A percentile compares a stretch with the other conserved stretches of the same genome.
Conservation (phyloP, 768 basidiomycete genomes). For the Hydnomerulius pinastri region DNA sequence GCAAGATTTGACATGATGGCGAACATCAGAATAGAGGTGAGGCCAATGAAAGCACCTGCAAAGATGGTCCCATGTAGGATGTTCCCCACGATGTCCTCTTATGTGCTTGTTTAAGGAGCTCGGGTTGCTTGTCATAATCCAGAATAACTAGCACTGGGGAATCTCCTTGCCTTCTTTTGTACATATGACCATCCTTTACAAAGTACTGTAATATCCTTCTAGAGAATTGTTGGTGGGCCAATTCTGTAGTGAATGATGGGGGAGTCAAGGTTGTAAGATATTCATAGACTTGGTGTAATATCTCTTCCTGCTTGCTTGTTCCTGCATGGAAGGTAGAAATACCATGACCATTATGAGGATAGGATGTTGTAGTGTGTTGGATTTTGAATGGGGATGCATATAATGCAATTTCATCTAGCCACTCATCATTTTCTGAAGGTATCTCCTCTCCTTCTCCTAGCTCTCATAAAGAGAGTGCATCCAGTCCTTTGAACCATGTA, state of each 20-base stretch:
- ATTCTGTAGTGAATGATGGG: neutral
- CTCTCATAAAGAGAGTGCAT: constrained; percentile 36
- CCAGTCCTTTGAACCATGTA: constrained; percentile 34
- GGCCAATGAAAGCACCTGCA: constrained; percentile 18
- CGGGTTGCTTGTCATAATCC: constrained; percentile 1
- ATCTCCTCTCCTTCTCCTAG: constrained; percentile 31
- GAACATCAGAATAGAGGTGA: constrained; percentile 18
- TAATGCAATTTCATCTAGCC: constrained; percentile 20
- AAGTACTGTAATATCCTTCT: constrained; percentile 16
- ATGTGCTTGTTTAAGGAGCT: constrained; percentile 27
- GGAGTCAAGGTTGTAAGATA: constrained; percentile 13
- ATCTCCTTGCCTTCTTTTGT: constrained; percentile 9
- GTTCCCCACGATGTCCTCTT: constrained; percentile 34
- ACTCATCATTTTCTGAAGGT: constrained; percentile 29
- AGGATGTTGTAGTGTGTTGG: neutral
- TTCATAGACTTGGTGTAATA: too few relatives aligned
- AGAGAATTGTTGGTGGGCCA: constrained; percentile 1
- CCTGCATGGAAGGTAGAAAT: neutral
- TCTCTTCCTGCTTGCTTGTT: constrained; percentile 14
- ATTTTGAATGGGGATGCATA: neutral
- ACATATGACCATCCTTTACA: constrained; percentile 18
- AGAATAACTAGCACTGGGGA: constrained; percentile 28
- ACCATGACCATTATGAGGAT: neutral
- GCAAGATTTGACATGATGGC: too few relatives aligned
- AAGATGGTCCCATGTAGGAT: constrained; percentile 14